Conservation (phyloP, 768 basidiomycete genomes). For the Leccinum fibrillosum region DNA sequence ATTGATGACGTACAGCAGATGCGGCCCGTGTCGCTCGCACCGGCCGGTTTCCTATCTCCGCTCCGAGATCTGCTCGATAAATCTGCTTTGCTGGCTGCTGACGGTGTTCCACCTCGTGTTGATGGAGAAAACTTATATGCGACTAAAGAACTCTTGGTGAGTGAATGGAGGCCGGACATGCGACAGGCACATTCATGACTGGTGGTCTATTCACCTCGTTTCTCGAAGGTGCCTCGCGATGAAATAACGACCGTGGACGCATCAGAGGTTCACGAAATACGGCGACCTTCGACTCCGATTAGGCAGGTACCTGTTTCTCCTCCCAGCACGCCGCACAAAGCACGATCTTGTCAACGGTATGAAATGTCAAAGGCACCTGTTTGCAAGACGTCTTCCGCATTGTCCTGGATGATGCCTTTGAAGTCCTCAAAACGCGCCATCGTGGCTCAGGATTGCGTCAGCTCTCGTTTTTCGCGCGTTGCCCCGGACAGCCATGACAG, state of each 20-base stretch:
- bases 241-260: neutral
- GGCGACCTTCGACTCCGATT: conserved; percentile 19
- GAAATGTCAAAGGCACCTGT: conserved; percentile 6
- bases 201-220: conserved; percentile 1
- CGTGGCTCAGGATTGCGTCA: conserved; percentile 3
- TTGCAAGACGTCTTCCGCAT: conserved; percentile 19
- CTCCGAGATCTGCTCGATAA: conserved; percentile 12
- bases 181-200: conserved; percentile 4
- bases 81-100: conserved; percentile 6
- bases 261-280: neutral
- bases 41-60: conserved; percentile 30
- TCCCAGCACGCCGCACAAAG: conserved; percentile 27
- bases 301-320: conserved; percentile 16
- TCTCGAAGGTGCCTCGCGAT: conserved; percentile 8
- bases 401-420: conserved; percentile 29
- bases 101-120: conserved; percentile 12
- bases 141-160: conserved; percentile 13
- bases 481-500: conserved; percentile 26
- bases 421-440: conserved; percentile 9
- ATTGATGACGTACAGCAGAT: conserved; percentile 15
- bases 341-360: conserved; percentile 15
- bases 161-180: conserved; percentile 8
- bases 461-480: conserved; percentile 5
- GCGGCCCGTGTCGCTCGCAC: conserved; percentile 15
- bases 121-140: conserved; percentile 11